phyloP scores from a whole-genome alignment of 176 grass and related monocot species.

The Carex parvula region DNA sequence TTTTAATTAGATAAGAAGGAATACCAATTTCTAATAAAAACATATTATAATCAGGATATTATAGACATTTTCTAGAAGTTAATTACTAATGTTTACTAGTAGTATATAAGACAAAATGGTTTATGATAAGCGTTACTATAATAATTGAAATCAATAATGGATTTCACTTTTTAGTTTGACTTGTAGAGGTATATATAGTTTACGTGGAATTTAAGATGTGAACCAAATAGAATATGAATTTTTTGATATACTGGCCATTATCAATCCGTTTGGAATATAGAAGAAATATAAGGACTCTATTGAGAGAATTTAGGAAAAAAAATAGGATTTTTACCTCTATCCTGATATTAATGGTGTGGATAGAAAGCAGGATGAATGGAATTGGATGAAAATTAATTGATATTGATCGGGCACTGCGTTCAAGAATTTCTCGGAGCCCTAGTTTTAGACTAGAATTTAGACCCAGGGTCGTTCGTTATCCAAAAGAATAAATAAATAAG shows the following conservation, averaged over 20 bases:
- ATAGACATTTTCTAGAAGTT: not conserved
- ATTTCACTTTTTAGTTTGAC: not conserved
- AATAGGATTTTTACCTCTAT: slow-evolving; percentile 12
- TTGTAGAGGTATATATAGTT: not conserved
- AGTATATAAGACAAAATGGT: not conserved
- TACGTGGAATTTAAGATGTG: not conserved
- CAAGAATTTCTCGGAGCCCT: slow-evolving; percentile 1
- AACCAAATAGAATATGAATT: not conserved
- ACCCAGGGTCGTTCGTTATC: not conserved
- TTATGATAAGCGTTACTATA: not conserved
- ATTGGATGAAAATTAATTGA: slow-evolving; percentile 9
- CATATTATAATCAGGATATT: no score
- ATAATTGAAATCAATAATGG: not conserved
- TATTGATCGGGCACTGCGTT: not conserved
- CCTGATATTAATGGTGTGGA: slow-evolving; percentile 11
- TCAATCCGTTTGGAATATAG: not conserved
- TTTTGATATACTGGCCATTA: not conserved
- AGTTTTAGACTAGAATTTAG: not conserved
- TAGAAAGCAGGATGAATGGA: not conserved
- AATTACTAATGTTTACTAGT: not conserved
- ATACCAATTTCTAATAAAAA: not conserved
- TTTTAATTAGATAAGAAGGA: slow-evolving; percentile 24
- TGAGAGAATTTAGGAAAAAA: not conserved
- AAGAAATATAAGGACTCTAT: not conserved
- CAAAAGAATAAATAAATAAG: not conserved